These are phyloP conservation scores for Durio zibethinus DNA, from an alignment of 345 rosid genomes.

Conservation along the genomic window DNA sequence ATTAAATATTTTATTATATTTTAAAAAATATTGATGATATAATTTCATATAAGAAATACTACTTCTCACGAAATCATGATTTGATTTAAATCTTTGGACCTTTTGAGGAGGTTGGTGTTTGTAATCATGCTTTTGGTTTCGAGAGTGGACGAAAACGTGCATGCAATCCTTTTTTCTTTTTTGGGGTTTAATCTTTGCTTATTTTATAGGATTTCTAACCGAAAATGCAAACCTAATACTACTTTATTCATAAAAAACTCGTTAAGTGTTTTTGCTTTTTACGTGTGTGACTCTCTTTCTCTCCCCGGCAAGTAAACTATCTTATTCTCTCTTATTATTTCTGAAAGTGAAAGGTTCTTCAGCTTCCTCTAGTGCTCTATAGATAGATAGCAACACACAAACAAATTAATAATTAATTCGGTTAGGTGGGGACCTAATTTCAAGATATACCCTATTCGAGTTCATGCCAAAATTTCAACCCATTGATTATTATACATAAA, in stretches of 20 bases:
- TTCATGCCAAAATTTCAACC: background rate
- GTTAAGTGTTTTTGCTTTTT: background rate
- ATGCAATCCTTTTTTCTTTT: background rate
- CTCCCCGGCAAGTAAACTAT: constrained; percentile 32
- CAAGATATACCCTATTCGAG: background rate
- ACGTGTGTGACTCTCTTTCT: background rate
- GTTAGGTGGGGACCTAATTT: background rate
- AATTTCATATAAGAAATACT: background rate
- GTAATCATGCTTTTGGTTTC: constrained; percentile 19
- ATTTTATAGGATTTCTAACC: background rate
- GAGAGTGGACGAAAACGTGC: background rate
- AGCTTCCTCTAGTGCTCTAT: background rate
- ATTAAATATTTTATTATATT: too few species aligned
- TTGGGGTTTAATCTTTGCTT: background rate
- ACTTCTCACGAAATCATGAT: background rate
- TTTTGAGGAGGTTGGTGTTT: constrained; percentile 16
- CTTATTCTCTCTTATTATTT: constrained; percentile 2
- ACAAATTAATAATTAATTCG: background rate
- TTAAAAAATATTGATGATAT: too few species aligned
- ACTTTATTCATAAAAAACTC: background rate
- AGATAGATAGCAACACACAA: background rate
- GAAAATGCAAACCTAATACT: background rate
- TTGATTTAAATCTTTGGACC: background rate
- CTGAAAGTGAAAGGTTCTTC: constrained; percentile 24
- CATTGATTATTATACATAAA: background rate